Evolutionary conservation across 306 rosid genomes (phyloP).

Genomic region (Pyrus betulifolia): DNA sequence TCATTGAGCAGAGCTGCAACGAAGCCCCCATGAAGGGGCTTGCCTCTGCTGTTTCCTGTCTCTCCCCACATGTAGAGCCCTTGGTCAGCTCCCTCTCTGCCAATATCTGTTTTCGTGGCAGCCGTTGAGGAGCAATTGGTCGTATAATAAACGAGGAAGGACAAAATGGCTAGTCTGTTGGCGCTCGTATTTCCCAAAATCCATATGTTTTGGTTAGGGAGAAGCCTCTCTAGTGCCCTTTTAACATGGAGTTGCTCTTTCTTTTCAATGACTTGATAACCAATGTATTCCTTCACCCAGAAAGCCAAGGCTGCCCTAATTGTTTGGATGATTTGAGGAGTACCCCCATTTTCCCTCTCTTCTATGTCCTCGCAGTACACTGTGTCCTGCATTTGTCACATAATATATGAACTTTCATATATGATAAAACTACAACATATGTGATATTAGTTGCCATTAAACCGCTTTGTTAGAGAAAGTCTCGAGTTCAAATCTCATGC

Average conservation of each 20-base stretch:
- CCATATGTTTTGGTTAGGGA: conserved; percentile 41
- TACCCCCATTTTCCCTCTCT: conserved; percentile 82
- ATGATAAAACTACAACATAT: too few species aligned
- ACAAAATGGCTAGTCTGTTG: conserved; percentile 63
- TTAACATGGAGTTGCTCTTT: conserved; percentile 37
- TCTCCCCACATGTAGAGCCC: conserved; percentile 55
- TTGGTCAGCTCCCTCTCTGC: conserved; percentile 4
- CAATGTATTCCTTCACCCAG: conserved; percentile 75
- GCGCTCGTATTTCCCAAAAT: conserved; percentile 51
- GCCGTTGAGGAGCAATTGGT: conserved; percentile 20
- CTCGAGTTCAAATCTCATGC: too few species aligned
- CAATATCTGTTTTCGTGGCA: not conserved
- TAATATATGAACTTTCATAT: not conserved
- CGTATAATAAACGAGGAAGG: conserved; percentile 56
- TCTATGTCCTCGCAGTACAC: conserved; percentile 58
- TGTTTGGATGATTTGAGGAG: conserved; percentile 80
- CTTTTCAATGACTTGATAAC: conserved; percentile 52
- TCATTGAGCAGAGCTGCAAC: conserved; percentile 71
- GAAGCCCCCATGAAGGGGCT: conserved; percentile 74
- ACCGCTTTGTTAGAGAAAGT: too few species aligned
- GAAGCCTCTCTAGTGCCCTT: conserved; percentile 52
- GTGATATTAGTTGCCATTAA: too few species aligned
- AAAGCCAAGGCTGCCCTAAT: conserved; percentile 80
- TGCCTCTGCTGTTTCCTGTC: conserved; percentile 23
- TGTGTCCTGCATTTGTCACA: conserved; percentile 48